A percentile compares a stretch with the other conserved stretches of the same genome.
These are phyloP conservation scores for Boletales sp. DNA, from an alignment of 768 basidiomycete species.

Conservation along the genomic window DNA sequence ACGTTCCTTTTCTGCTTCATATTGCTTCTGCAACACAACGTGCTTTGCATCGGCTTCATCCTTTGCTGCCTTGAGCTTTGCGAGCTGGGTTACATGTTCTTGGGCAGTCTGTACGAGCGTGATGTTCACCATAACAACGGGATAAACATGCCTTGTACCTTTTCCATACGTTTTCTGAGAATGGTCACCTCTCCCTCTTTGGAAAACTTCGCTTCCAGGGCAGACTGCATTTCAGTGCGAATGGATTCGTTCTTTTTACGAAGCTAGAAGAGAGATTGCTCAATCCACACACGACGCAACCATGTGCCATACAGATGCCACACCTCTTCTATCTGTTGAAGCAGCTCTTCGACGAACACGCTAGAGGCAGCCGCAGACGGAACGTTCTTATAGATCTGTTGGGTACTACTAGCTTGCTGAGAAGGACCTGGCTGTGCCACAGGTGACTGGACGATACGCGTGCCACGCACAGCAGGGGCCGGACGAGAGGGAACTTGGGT, in stretches of 20 bases:
- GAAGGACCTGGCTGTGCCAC: constrained; percentile 10
- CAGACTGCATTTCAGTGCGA: constrained; percentile 43
- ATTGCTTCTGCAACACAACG: constrained; percentile 52
- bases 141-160: constrained; percentile 36
- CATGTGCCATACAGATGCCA: constrained; percentile 12
- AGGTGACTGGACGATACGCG: constrained; percentile 9
- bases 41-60: constrained; percentile 59
- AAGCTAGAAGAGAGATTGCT: constrained; percentile 37
- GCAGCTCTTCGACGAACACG: constrained; percentile 17
- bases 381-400: neutral
- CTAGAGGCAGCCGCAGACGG: constrained; percentile 1
- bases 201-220: constrained; percentile 46
- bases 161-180: constrained; percentile 63
- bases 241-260: constrained; percentile 46
- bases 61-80: constrained; percentile 54
- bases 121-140: neutral
- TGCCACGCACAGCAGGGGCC: constrained; percentile 12
- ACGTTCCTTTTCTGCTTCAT: constrained; percentile 67
- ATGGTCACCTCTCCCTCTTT: constrained; percentile 74
- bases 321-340: constrained; percentile 48
- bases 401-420: neutral
- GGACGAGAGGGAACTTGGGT: constrained; percentile 9
- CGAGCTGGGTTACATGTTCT: constrained; percentile 55
- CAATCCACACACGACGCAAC: constrained; percentile 9
- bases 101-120: constrained; percentile 44